Evolutionary conservation across 352 stramenopile species (phyloP), one percentile per base, ranked within the genome.

Genomic region (Phytophthora vignae): DNA sequence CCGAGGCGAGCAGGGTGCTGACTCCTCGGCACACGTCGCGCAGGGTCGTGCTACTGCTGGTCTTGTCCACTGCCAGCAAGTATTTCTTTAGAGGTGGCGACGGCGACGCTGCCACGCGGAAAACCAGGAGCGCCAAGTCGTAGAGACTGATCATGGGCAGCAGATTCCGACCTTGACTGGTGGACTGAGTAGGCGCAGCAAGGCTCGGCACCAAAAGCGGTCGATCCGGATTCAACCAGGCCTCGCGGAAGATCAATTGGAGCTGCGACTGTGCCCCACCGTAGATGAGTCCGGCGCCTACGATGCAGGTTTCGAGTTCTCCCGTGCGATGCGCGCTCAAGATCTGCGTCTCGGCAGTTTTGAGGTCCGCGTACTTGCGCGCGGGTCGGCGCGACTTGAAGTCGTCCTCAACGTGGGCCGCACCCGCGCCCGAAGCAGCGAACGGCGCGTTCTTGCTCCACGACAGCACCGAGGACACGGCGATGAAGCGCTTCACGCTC

Each of bases 111-210:
- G 78, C 84, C 7, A 91, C 74, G 1, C 77, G 77, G 44, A 87
- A 82, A 5, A 81, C 59, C 21, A 94, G 64, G 9, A 83, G 68
- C 6, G 82, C 90, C n/a, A 95, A 60, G 60, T 97, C 91, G 64
- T 88, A 92, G 11, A 97, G 78, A 61, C 88, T 91, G 64, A 97
- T 90, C 78, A 91, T 96, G 19, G 91, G 91, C 36, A 97, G 48
- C 42, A 93, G 22, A 60, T 97, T 95, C 9, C 76, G 73, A 14
- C 85, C 85, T 46, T 71, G 67, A 60, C 60, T 68, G 2, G 66
- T 71, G 31, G 66, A 56, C 3, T 88, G 83, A 9, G 73, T 60
- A 38, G 48, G 48, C 1, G 60, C 44, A 11, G 60, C 55, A 25
- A 92, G 54, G 46, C 83, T 90, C 10, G 87, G 87, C 5, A 96